These are phyloP conservation scores for Venustampulla echinocandica DNA, from an alignment of 495 filamentous ascomycete genomes.

Conservation along the genomic window DNA sequence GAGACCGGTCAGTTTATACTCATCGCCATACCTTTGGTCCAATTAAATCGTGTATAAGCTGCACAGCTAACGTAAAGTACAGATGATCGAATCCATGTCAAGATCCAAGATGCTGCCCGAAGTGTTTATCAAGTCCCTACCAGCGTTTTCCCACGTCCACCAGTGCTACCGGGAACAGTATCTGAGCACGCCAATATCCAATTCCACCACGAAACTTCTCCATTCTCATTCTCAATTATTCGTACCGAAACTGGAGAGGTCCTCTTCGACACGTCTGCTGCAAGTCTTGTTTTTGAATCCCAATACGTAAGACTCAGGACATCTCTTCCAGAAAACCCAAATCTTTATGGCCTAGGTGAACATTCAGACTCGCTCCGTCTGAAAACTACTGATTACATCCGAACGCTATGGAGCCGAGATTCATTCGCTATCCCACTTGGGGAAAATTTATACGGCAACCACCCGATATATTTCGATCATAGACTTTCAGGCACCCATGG, in stretches of 20 bases:
- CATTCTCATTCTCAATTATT: constrained; percentile 70
- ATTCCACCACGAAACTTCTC: constrained; percentile 56
- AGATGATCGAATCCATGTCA: constrained; percentile 74
- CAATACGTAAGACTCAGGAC: constrained; percentile 71
- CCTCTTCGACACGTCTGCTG: constrained; percentile 70
- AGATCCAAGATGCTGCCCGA: constrained; percentile 69
- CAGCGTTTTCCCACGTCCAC: constrained; percentile 57
- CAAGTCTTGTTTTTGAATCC: constrained; percentile 64
- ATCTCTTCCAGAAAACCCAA: constrained; percentile 53
- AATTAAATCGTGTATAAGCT: too few species aligned
- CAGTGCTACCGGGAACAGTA: constrained; percentile 10
- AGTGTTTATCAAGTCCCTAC: constrained; percentile 73
- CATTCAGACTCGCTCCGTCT: constrained; percentile 66
- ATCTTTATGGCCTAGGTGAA: constrained; percentile 76
- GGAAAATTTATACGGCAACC: constrained; percentile 77
- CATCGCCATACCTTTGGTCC: constrained; percentile 8
- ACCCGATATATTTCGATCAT: constrained; percentile 81
- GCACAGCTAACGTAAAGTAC: neutral
- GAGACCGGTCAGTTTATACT: constrained; percentile 51
- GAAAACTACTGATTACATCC: constrained; percentile 63
- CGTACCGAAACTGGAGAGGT: constrained; percentile 54
- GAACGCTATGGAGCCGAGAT: constrained; percentile 77
- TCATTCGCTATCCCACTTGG: constrained; percentile 51
- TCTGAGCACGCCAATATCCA: constrained; percentile 40
- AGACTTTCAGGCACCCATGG: constrained; percentile 64